Conservation (phyloP, 2,329 filamentous ascomycete species). For the Teratosphaeria gauchensis region DNA sequence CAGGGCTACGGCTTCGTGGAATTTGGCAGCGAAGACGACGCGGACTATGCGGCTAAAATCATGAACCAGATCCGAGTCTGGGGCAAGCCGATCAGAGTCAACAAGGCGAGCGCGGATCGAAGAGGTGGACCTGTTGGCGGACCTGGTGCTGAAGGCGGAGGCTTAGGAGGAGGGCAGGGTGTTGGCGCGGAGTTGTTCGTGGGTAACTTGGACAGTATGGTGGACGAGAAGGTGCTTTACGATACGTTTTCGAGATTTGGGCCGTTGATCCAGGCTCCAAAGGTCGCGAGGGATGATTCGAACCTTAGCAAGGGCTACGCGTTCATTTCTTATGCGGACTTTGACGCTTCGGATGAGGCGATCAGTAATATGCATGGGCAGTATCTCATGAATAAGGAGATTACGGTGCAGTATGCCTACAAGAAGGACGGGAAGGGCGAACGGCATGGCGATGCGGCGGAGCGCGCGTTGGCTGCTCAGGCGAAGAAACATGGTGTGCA, state of each 20-base stretch:
- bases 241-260: conserved; percentile 93
- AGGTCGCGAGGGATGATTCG: conserved; percentile 82
- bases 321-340: conserved; percentile 86
- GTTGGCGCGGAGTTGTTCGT: conserved; percentile 96
- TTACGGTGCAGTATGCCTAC: conserved; percentile 95
- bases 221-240: conserved; percentile 91
- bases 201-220: conserved; percentile 87
- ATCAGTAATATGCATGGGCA: conserved; percentile 90
- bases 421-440: conserved; percentile 99
- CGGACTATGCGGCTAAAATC: conserved; percentile 90
- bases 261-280: conserved; percentile 70
- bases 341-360: conserved; percentile 86
- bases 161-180: conserved; percentile 79
- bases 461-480: conserved; percentile 81
- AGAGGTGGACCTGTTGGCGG: conserved; percentile 53
- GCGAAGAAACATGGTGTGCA: conserved; percentile 91
- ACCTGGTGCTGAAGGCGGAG: conserved; percentile 73
- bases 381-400: conserved; percentile 93
- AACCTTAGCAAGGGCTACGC: conserved; percentile 91
- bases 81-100: conserved; percentile 91
- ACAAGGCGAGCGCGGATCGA: conserved; percentile 90
- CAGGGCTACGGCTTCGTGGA: conserved; percentile 99
- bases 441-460: conserved; percentile 86
- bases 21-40: conserved; percentile 89
- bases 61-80: conserved; percentile 94